Evolutionary conservation across 257 asterid genomes (phyloP).

Genomic region (Gardenia jasminoides): DNA sequence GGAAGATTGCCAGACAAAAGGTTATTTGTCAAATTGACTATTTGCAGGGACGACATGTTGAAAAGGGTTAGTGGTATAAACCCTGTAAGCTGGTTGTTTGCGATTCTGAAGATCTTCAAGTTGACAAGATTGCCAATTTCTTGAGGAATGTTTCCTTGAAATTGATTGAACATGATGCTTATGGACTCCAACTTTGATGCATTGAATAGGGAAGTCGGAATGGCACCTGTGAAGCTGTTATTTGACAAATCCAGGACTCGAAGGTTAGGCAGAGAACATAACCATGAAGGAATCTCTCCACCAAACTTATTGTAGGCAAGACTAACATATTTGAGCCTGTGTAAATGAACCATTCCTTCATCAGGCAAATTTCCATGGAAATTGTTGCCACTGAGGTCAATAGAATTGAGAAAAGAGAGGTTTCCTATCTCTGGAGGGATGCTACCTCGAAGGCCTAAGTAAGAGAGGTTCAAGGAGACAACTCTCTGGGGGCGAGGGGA

Average conservation of each 20-base stretch:
- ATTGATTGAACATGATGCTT: not conserved
- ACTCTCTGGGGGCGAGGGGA: slow-evolving; percentile 7
- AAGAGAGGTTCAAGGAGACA: slow-evolving; percentile 4
- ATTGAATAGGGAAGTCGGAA: slow-evolving; percentile 22
- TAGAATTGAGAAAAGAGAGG: slow-evolving; percentile 24
- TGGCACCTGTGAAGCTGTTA: slow-evolving; percentile 18
- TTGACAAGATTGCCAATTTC: slow-evolving; percentile 6
- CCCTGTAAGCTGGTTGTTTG: slow-evolving; percentile 19
- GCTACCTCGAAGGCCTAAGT: not conserved
- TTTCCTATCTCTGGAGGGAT: slow-evolving; percentile 6
- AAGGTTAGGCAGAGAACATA: slow-evolving; percentile 17
- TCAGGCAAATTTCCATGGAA: slow-evolving; percentile 28
- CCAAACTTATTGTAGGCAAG: slow-evolving; percentile 15
- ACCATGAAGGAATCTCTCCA: slow-evolving; percentile 27
- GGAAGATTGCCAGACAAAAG: slow-evolving; percentile 21
- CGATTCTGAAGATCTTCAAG: not conserved
- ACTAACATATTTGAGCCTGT: slow-evolving; percentile 5
- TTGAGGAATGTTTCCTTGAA: slow-evolving; percentile 19
- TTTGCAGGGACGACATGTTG: slow-evolving; percentile 21
- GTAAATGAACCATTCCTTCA: not conserved
- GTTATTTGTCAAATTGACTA: not conserved
- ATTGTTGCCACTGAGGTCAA: slow-evolving; percentile 23
- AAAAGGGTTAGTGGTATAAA: slow-evolving; percentile 16
- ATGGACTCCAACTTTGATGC: not conserved
- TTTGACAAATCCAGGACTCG: not conserved